phyloP scores from a whole-genome alignment of 345 rosid species.

The Hevea brasiliensis region DNA sequence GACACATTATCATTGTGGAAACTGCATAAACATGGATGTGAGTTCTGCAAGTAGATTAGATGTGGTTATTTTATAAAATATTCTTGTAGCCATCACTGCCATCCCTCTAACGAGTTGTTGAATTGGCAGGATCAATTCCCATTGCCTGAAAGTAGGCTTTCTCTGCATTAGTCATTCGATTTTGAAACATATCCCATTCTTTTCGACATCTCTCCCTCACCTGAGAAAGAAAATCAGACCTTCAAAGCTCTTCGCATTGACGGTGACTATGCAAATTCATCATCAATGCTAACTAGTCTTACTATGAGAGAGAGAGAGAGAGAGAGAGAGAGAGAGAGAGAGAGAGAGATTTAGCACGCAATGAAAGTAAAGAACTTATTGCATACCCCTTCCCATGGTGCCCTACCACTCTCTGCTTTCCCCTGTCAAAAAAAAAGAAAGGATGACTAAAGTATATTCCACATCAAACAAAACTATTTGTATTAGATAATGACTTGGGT shows the following conservation, averaged over 20 bases:
- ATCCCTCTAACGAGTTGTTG: conserved; percentile 23
- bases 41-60: conserved; percentile 1
- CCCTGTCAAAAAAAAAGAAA: conserved; percentile 43
- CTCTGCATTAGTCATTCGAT: conserved; percentile 60
- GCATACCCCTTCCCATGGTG: conserved; percentile 73
- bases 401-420: conserved; percentile 38
- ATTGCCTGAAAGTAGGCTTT: conserved; percentile 48
- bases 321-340: neutral
- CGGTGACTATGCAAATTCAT: neutral
- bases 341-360: neutral
- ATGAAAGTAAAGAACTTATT: neutral
- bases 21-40: neutral
- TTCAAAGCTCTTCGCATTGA: neutral
- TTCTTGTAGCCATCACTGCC: neutral
- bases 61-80: neutral
- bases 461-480: neutral
- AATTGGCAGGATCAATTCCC: conserved; percentile 33
- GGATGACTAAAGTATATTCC: neutral
- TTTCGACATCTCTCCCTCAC: conserved; percentile 81
- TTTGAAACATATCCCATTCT: conserved; percentile 83
- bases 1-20: neutral
- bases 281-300: no score
- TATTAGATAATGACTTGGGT: neutral
- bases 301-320: neutral
- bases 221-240: conserved; percentile 30